Evolutionary conservation across 2,329 filamentous ascomycete species (phyloP), one percentile per base, ranked within the genome.

Genomic region (Xylariaceae sp.): DNA sequence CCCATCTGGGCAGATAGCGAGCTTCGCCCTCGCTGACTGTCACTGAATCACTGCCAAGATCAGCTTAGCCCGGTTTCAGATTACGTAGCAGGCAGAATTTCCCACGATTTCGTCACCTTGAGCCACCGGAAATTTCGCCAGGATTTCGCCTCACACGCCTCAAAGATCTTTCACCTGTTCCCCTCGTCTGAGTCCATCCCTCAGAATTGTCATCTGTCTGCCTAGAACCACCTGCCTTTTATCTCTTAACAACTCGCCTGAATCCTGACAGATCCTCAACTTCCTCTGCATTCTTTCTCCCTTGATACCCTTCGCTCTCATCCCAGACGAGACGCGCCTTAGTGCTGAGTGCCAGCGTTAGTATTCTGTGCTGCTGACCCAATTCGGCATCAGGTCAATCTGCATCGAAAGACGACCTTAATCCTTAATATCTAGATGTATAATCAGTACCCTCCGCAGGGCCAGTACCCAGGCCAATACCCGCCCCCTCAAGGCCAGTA

Each of bases 401-500:
- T 15, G 35, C 50, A 18, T 34, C 44, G 8, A 3, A 37, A 48
- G 57, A 39, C 48, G 50, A 51, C 47, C 15, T 7, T 17, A 11
- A 45, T 4, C 11, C 37, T 11, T 53, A 45, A 53, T 23, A 45
- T 45, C 54, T 58, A 61, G 42, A 65, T 65, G 63, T 65, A 61
- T 42, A 61, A 65, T 34, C 55, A 65, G 50, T 63, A 64, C 48
- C 71, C 72, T 44, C 73, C 68, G 1, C 62, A 62, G 35, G 66
- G 60, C 44, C 58, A 62, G 47, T 58, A 62, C 52, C 59, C 59
- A 17, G 60, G 30, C 30, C 53, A 60, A 51, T 51, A 51, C 39
- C 70, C 68, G 0, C 67, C 67, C 1, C 68, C 67, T 3, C 65
- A 66, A 44, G 44, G 42, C 23, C 61, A 47, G 73, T 72, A 68